Evolutionary conservation across 2,329 filamentous ascomycete genomes (phyloP).

Genomic region (Alternaria atra): DNA sequence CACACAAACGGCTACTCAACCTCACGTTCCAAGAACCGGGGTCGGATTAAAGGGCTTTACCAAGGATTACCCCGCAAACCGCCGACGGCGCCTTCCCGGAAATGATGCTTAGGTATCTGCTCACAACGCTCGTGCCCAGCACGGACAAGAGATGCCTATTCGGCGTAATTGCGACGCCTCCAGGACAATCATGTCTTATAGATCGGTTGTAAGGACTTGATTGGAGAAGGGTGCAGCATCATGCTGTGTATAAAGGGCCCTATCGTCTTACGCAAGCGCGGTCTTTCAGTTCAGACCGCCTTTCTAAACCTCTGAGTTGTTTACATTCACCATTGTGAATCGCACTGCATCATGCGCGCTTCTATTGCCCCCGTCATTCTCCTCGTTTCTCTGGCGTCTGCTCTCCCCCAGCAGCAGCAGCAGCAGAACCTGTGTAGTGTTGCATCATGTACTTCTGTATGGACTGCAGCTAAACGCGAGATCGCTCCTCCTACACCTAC

Average conservation of each 20-base stretch:
- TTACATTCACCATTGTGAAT: background rate
- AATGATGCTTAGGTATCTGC: background rate
- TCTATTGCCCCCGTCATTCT: background rate
- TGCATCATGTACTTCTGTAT: background rate
- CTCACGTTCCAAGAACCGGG: background rate
- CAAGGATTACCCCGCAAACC: slow-evolving; percentile 14
- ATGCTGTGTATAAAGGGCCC: background rate
- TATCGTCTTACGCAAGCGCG: background rate
- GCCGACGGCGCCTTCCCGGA: slow-evolving; percentile 16
- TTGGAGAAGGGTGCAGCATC: background rate
- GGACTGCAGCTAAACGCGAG: too few species aligned
- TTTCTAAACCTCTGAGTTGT: background rate
- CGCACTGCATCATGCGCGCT: background rate
- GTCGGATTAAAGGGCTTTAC: background rate
- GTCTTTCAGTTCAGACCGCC: background rate
- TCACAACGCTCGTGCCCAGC: background rate
- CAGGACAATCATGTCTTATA: background rate
- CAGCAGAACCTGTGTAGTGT: background rate
- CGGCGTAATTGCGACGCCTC: background rate
- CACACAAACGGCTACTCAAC: background rate
- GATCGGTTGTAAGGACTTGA: background rate
- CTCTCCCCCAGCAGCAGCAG: slow-evolving; percentile 1
- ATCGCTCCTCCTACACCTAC: background rate
- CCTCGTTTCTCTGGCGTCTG: slow-evolving; percentile 9
- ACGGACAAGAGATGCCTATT: background rate